These are phyloP conservation scores for Amauroascus verrucosus DNA, from an alignment of 2,329 filamentous ascomycete genomes.

Conservation along the genomic window DNA sequence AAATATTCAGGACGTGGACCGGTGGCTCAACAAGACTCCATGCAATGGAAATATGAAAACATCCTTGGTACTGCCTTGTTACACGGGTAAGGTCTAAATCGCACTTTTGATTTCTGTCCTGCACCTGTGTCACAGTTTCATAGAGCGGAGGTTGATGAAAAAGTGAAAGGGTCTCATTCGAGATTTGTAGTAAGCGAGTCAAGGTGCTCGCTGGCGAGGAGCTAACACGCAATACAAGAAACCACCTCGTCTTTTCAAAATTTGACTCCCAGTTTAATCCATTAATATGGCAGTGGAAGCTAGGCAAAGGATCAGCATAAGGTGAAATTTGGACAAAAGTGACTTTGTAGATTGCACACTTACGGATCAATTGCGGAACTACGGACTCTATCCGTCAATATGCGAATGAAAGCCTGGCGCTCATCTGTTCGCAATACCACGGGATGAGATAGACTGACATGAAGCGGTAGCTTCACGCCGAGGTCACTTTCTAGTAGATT, in stretches of 20 bases:
- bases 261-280: conserved; percentile 57
- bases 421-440: conserved; percentile 62
- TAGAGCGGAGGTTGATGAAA: conserved; percentile 67
- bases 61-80: conserved; percentile 33
- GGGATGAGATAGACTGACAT: conserved; percentile 81
- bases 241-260: conserved; percentile 61
- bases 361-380: conserved; percentile 37
- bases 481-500: conserved; percentile 69
- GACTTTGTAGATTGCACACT: conserved; percentile 19
- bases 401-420: conserved; percentile 56
- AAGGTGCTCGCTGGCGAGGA: conserved; percentile 45
- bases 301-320: conserved; percentile 27
- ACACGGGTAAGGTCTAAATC: not conserved
- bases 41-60: conserved; percentile 81
- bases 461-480: conserved; percentile 66
- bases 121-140: conserved; percentile 15
- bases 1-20: conserved; percentile 31
- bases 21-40: conserved; percentile 59
- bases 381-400: conserved; percentile 40
- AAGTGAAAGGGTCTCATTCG: conserved; percentile 52
- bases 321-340: not conserved
- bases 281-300: conserved; percentile 39
- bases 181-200: conserved; percentile 52
- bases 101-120: conserved; percentile 1
- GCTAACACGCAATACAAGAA: conserved; percentile 63